Evolutionary conservation across 768 basidiomycete genomes (phyloP).

Genomic region (Calocera cornea): DNA sequence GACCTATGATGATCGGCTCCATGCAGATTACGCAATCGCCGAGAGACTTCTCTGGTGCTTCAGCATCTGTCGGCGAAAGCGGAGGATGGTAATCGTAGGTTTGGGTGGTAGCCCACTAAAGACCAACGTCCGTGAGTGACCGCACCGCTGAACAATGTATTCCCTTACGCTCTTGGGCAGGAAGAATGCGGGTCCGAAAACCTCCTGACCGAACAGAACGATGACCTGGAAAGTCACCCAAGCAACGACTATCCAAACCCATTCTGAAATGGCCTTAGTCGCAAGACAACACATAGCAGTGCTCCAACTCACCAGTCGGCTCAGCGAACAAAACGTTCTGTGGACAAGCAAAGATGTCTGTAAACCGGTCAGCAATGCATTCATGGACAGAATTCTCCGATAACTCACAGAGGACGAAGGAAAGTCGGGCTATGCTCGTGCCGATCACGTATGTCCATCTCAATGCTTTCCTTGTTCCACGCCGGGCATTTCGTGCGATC

Average conservation of each 20-base stretch:
- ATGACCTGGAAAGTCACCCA: conserved; percentile 51
- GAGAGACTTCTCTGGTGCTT: conserved; percentile 58
- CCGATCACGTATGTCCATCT: conserved; percentile 60
- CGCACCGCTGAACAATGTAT: conserved; percentile 6
- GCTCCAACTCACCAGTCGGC: conserved; percentile 43
- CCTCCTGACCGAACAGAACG: conserved; percentile 57
- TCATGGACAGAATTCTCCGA: background rate
- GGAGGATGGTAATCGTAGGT: conserved; percentile 77
- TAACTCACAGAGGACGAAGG: conserved; percentile 6
- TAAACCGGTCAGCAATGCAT: background rate
- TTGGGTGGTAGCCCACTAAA: conserved; percentile 45
- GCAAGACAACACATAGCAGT: background rate
- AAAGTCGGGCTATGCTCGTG: conserved; percentile 49
- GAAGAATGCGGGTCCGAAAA: conserved; percentile 72
- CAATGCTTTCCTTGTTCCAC: conserved; percentile 58
- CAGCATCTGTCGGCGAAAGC: conserved; percentile 55
- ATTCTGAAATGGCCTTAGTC: conserved; percentile 31
- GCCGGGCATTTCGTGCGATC: conserved; percentile 58
- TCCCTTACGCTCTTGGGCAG: conserved; percentile 48
- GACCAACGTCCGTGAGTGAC: background rate
- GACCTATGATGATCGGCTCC: conserved; percentile 59
- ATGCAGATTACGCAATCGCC: conserved; percentile 91
- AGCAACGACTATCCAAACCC: conserved; percentile 46
- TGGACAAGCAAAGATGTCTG: conserved; percentile 74
- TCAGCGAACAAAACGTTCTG: conserved; percentile 76